Evolutionary conservation across 2,329 filamentous ascomycete species (phyloP), one percentile per base, ranked within the genome.

Genomic region (Apiospora rasikravindrae): DNA sequence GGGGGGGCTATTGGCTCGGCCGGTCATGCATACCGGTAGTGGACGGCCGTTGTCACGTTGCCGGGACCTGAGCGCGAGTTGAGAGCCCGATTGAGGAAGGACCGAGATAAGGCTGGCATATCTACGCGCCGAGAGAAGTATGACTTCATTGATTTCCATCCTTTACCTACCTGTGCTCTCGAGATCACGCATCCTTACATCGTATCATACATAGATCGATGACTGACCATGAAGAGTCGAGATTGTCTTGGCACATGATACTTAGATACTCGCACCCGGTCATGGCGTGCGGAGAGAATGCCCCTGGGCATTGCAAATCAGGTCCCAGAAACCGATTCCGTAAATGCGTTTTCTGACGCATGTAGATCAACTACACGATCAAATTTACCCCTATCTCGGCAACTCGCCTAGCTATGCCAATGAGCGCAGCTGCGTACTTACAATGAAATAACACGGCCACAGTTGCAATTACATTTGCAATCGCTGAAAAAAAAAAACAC

Each of bases 11-110:
- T n/a, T 64, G 57, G 33, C 57, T 64, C 57, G 10, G 57, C 29
- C 57, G 16, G 33, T 64, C 57, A 64, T 64, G 57, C 57, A 64
- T 40, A 64, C 29, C 19, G 57, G 29, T 64, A 40, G 29, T n/a
- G 19, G 19, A 11, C 57, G 19, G 33, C 53, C 26, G 16, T 37
- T 37, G 29, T 61, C 53, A 10, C 53, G 37, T 37, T 64, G 29
- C 33, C 29, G 19, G 57, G 19, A n/a, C 57, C 57, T 40, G 19
- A 40, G 33, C 22, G 8, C 29, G 57, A n/a, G 19, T 10, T 40
- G 33, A n/a, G 57, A 64, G 57, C 57, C 57, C 29, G 57, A 64
- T 64, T 64, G 10, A 64, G 57, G 29, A 40, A 64, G 33, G 57
- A 33, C 37, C 11, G 29, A n/a, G 29, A 37, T 64, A 64, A n/a